These are phyloP conservation scores for Albatrellus sp. DNA, from an alignment of 1,284 basidiomycete species.

Conservation along the genomic window DNA sequence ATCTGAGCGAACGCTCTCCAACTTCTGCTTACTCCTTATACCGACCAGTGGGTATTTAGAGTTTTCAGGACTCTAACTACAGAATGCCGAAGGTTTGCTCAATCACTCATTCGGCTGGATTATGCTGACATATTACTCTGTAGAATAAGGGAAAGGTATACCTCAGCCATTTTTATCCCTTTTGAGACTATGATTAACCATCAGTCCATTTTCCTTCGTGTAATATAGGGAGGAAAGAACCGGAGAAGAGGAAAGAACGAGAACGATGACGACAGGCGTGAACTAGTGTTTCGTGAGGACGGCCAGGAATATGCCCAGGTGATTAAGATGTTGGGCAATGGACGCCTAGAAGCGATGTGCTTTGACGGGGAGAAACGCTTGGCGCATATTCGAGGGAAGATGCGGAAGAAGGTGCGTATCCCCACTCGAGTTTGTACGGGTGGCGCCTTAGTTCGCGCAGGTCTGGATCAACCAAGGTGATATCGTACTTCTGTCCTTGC, in stretches of 20 bases:
- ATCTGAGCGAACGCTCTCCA: no score
- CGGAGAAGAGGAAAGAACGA: conserved; percentile 99
- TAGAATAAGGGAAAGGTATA: conserved; percentile 76
- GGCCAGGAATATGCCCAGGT: conserved; percentile 99
- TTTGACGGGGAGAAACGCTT: conserved; percentile 98
- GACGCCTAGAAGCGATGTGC: conserved; percentile 91
- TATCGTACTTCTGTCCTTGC: conserved; percentile 90
- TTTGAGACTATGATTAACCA: not conserved
- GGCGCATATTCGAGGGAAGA: conserved; percentile 97
- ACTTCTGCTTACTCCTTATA: no score
- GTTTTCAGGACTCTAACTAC: not conserved
- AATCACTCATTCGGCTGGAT: conserved; percentile 10
- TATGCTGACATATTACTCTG: conserved; percentile 5
- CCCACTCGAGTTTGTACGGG: not conserved
- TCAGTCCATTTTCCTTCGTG: no score
- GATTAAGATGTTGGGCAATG: conserved; percentile 97
- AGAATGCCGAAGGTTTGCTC: conserved; percentile 46
- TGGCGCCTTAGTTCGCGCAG: conserved; percentile 26
- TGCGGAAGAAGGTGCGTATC: conserved; percentile 87
- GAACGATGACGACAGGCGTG: conserved; percentile 96
- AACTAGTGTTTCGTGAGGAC: conserved; percentile 97
- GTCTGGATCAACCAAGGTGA: conserved; percentile 99
- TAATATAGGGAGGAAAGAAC: conserved; percentile 90
- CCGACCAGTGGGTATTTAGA: not conserved
- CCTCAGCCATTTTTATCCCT: not conserved